phyloP scores from a whole-genome alignment of 148 eudicot genomes.

The Polygonum maritimum region DNA sequence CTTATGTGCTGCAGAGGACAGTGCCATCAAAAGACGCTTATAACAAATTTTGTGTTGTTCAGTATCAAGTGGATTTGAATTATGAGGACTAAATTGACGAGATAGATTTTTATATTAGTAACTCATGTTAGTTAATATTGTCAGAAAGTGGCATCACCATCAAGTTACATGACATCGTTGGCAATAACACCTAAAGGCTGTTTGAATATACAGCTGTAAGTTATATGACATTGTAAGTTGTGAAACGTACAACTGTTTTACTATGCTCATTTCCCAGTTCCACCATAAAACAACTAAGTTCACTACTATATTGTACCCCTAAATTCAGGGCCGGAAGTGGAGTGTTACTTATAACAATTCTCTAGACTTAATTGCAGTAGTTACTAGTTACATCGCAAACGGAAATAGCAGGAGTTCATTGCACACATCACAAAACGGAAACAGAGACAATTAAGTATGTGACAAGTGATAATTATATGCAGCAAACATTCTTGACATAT shows the following conservation, averaged over 20 bases:
- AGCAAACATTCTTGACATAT: not conserved
- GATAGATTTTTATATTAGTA: not conserved
- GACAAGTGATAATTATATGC: not conserved
- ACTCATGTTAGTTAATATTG: not conserved
- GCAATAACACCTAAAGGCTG: not conserved
- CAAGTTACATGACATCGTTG: not conserved
- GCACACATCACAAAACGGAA: not conserved
- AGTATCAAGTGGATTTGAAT: not conserved
- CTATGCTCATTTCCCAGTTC: not conserved
- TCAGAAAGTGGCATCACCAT: not conserved
- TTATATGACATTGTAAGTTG: not conserved
- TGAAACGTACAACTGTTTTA: not conserved
- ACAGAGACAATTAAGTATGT: not conserved
- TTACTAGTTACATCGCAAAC: too few species aligned
- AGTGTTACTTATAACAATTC: not conserved
- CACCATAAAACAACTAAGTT: not conserved
- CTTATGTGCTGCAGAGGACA: not conserved
- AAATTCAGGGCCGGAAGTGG: not conserved
- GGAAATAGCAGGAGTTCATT: not conserved
- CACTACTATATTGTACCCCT: not conserved
- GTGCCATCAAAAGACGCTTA: not conserved
- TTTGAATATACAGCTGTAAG: not conserved
- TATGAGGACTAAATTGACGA: not conserved
- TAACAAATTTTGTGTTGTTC: not conserved
- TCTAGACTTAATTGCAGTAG: not conserved